Conservation (phyloP, 139 green algal genomes). For the Chlorella sp. region DNA sequence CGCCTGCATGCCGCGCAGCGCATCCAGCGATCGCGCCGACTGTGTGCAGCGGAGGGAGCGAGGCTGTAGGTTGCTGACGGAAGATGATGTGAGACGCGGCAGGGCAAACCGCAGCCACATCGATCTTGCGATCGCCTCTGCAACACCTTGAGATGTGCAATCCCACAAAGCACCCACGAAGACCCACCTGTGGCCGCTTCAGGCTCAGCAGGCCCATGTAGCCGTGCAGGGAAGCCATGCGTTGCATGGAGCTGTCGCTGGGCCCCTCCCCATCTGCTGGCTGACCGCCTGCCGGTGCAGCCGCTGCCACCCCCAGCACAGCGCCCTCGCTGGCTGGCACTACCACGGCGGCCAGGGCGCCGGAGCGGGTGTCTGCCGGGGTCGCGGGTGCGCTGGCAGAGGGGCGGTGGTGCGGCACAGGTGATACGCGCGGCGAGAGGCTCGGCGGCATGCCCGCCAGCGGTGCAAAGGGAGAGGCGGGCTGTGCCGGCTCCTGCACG, state of each 20-base stretch:
- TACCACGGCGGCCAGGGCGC: neutral
- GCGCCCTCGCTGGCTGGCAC: neutral
- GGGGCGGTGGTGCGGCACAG: neutral
- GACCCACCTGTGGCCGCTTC: constrained; percentile 1
- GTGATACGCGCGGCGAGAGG: neutral
- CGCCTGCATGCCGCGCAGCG: neutral
- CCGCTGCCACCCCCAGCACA: neutral
- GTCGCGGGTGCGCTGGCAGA: constrained; percentile 6
- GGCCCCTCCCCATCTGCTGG: neutral
- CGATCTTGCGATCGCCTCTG: too few relatives aligned
- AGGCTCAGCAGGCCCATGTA: constrained; percentile 45
- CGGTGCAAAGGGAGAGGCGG: constrained; percentile 14
- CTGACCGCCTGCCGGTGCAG: neutral
- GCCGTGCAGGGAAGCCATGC: constrained; percentile 42
- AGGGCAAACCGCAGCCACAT: too few relatives aligned
- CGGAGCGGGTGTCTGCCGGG: neutral
- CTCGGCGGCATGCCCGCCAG: neutral
- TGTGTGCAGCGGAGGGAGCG: too few relatives aligned
- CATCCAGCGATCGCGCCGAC: neutral
- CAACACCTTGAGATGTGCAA: too few relatives aligned
- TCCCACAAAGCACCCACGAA: too few relatives aligned
- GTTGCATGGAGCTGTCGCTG: constrained; percentile 7
- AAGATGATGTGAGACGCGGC: too few relatives aligned
- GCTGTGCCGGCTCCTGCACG: too few relatives aligned
- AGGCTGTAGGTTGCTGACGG: too few relatives aligned